Conservation (phyloP, 169 alveolate species). For the Cyclospora cayetanensis region DNA sequence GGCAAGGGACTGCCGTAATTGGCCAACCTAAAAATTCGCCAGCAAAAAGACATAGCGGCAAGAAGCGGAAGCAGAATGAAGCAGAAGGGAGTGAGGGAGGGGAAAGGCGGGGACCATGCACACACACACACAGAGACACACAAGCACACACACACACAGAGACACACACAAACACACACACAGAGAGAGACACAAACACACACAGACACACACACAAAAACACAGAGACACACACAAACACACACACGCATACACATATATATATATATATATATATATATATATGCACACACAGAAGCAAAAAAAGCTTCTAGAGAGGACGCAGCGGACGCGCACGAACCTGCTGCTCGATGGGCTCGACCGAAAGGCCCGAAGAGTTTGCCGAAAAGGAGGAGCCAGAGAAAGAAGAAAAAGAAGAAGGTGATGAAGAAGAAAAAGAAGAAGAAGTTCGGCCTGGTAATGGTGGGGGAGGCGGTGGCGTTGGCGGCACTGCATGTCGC, state of each 20-base stretch:
- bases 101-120: no score
- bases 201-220: background rate
- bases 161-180: background rate
- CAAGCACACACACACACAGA: no score
- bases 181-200: background rate
- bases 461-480: background rate
- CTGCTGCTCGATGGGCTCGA: background rate
- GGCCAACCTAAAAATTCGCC: background rate
- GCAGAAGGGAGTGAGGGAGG: no score
- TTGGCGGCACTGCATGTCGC: background rate
- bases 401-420: background rate
- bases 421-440: background rate
- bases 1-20: background rate
- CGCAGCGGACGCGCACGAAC: background rate
- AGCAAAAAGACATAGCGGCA: no score
- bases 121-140: no score
- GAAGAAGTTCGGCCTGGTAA: background rate
- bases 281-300: background rate
- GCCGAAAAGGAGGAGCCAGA: background rate
- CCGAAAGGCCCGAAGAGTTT: background rate
- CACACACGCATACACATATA: background rate
- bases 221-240: background rate
- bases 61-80: no score
- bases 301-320: background rate
- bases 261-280: constrained; percentile 1